phyloP scores from a whole-genome alignment of 768 basidiomycete species.

The Xerocomellus intermedius region DNA sequence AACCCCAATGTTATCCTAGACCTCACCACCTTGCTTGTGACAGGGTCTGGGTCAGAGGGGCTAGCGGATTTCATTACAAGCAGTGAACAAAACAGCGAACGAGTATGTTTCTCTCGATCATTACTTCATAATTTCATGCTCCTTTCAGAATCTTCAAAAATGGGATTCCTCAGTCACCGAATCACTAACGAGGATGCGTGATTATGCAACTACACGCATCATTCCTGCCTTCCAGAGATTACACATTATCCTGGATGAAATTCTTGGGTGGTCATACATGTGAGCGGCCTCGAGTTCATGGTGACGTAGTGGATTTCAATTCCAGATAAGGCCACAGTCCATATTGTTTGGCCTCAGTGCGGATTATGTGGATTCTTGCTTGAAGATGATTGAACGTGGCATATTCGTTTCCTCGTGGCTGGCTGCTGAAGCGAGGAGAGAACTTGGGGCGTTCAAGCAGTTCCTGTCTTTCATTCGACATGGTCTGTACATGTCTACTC shows the following conservation, averaged over 20 bases:
- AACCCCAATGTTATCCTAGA: constrained; percentile 66
- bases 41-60: constrained; percentile 69
- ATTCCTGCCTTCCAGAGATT: constrained; percentile 76
- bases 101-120: constrained; percentile 45
- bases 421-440: constrained; percentile 60
- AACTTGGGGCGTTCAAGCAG: constrained; percentile 71
- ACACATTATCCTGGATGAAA: constrained; percentile 72
- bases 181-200: constrained; percentile 68
- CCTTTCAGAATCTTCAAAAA: constrained; percentile 67
- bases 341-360: constrained; percentile 51
- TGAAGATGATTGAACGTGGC: constrained; percentile 52
- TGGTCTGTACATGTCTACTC: constrained; percentile 45
- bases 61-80: constrained; percentile 74
- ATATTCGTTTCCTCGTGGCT: constrained; percentile 71
- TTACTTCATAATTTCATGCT: constrained; percentile 19
- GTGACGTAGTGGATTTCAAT: constrained; percentile 9
- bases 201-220: constrained; percentile 67
- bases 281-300: constrained; percentile 36
- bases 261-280: constrained; percentile 76
- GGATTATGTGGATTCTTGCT: constrained; percentile 49
- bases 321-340: constrained; percentile 52
- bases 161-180: constrained; percentile 78
- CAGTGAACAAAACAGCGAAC: constrained; percentile 77
- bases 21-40: constrained; percentile 65
- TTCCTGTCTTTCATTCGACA: constrained; percentile 77